Base-by-base conservation (phyloP, 331 rosid genomes). In the Rhamnella rubrinervis region DNA sequence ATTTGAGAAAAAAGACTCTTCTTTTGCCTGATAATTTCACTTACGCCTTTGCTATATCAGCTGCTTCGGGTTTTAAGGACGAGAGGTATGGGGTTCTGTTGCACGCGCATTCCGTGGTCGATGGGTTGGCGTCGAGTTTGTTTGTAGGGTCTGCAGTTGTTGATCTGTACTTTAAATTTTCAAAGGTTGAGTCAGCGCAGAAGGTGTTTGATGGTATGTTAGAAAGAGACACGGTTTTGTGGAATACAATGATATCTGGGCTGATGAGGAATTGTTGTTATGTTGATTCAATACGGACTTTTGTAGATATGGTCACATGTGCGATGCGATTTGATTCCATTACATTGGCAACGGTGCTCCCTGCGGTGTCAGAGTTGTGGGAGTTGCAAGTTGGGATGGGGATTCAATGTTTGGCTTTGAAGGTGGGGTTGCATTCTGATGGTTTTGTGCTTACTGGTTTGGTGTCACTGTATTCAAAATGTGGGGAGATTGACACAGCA, bases 201-300 rank as follows among this genome's bases (percentile, higher is more conserved):
- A 91, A 85, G 80, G 88, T 95, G 89, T 95, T 95, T 64, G 97
- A 91, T 75, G 83, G 65, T 80, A 77, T 89, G 90, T 79, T 78
- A 0, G 90, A 77, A 6, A 76, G 77, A 59, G 98, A 95, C 14
- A 89, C 84, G 25, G 89, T 91, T 70, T 59, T 86, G 76, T 91
- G 92, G 95, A 95, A 95, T 75, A 83, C 96, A 0, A 74, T 93
- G 96, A 80, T 93, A 49, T 85, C 90, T 15, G 96, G 97, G 69
- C 66, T 88, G 74, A 88, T 80, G 28, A 89, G 80, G 80, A 91
- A 89, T 72, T 82, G 85, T 59, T 87, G 67, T 72, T 78, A 60
- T 76, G 74, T 63, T 3, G 95, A 83, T 53, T 72, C 90, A 1
- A 8, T 91, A 13, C 68, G 59, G 2, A 77, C 83, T 46, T 89